Base-by-base conservation (phyloP, 768 basidiomycete genomes). In the Tulasnella sp. region DNA sequence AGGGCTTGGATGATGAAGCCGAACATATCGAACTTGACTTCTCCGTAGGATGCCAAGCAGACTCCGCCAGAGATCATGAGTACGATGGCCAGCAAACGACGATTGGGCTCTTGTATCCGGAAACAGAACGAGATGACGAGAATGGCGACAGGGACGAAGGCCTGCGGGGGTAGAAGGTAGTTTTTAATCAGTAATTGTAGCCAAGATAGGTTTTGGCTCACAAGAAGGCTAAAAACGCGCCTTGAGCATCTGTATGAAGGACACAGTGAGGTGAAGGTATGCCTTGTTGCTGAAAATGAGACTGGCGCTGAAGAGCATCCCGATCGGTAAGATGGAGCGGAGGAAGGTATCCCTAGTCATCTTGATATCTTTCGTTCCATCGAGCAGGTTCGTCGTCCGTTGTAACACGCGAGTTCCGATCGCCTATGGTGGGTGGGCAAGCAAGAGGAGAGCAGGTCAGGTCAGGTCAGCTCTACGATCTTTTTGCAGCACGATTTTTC, bases 181-280 rank as follows among this genome's bases (percentile, higher is more conserved):
- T n/a, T n/a, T n/a, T n/a, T n/a, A n/a, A n/a, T n/a, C n/a, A n/a
- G n/a, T n/a, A n/a, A n/a, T n/a, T n/a, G n/a, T n/a, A n/a, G n/a
- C n/a, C n/a, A n/a, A n/a, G n/a, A n/a, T n/a, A n/a, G n/a, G 46
- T 7, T 11, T 48, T 48, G 7, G 5, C 19, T 11, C n/a, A 48
- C 5, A 29, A n/a, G 27, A 29, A 48, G 27, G n/a, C 19, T 53
- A 61, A 21, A 42, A 2, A 64, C 74, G 31, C 41, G 84, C 86
- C 80, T 92, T 92, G 69, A 93, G 82, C 90, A 97, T 91, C 71
- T 98, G 94, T 65, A 98, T 97, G 72, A 94, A 98, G 0, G 89
- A 82, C 10, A 94, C 90, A 64, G 83, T 85, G 64, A 98, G 81
- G 66, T 90, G 84, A 21, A 96, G 82, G 71, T 93, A 94, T 2